A percentile compares a stretch with the other conserved stretches of the same genome.
These are phyloP conservation scores for Podila epicladia DNA, from an alignment of 192 early-diverging fungal species.

Conservation along the genomic window DNA sequence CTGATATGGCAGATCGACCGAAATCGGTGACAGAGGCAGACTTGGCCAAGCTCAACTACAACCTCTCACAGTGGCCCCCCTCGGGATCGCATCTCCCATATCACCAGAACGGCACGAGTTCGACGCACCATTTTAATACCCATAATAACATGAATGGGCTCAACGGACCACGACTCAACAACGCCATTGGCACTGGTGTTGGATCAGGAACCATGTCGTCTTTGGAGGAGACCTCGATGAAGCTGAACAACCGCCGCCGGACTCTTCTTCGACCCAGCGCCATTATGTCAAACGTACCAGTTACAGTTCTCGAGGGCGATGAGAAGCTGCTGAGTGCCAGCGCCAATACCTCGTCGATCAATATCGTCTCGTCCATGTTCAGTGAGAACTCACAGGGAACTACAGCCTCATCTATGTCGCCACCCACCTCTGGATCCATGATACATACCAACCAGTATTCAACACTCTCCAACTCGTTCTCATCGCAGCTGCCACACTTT, in stretches of 20 bases:
- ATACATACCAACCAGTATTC: neutral
- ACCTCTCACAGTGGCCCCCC: conserved; percentile 32
- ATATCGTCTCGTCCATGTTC: conserved; percentile 52
- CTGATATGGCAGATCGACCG: conserved; percentile 43
- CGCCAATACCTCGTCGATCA: conserved; percentile 52
- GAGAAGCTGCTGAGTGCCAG: conserved; percentile 51
- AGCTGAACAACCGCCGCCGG: conserved; percentile 44
- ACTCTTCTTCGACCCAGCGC: conserved; percentile 43
- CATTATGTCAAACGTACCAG: conserved; percentile 50
- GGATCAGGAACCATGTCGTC: neutral
- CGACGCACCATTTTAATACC: neutral
- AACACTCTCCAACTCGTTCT: conserved; percentile 2
- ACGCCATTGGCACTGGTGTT: neutral
- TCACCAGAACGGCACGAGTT: neutral
- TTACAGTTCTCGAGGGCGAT: conserved; percentile 49
- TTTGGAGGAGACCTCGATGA: conserved; percentile 32
- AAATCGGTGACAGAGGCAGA: conserved; percentile 49
- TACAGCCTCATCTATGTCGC: conserved; percentile 6
- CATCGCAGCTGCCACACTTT: conserved; percentile 21
- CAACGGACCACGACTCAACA: conserved; percentile 4
- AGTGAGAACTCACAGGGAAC: conserved; percentile 15
- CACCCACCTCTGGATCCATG: conserved; percentile 19
- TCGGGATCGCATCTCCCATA: neutral
- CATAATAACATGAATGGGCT: neutral
- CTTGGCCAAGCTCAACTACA: conserved; percentile 19